Percentiles rank a stretch among this genome's conserved stretches.
These are phyloP conservation scores for Neurospora sp. DNA, from an alignment of 495 filamentous ascomycete species.

Conservation along the genomic window DNA sequence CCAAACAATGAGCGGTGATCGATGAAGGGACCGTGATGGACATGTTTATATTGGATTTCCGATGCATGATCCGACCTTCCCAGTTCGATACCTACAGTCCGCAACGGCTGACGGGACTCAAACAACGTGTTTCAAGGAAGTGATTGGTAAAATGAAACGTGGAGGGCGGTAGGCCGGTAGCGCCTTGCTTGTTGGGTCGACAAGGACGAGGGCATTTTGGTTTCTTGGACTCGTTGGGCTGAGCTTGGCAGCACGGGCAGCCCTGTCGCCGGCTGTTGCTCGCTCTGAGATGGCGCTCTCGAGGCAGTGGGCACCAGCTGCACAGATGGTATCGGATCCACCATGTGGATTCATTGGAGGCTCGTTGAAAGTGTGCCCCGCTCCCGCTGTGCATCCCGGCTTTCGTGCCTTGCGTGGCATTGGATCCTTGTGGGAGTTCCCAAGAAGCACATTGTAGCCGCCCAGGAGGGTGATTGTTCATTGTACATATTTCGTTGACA, in stretches of 20 bases:
- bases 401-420: not conserved
- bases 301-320: not conserved
- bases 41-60: not conserved
- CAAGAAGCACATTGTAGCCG: not conserved
- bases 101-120: not conserved
- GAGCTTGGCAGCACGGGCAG: not conserved
- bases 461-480: not conserved
- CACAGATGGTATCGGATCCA: not conserved
- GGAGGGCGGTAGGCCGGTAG: not conserved
- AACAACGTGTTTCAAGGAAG: not conserved
- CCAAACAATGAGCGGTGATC: not conserved
- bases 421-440: not conserved
- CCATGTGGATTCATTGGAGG: not conserved
- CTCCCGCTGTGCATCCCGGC: not conserved
- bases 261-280: not conserved
- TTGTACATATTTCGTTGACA: slow-evolving; percentile 1
- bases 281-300: not conserved
- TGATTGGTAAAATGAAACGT: not conserved
- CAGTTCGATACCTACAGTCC: not conserved
- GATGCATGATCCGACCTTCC: not conserved
- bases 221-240: not conserved
- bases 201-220: not conserved
- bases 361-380: not conserved
- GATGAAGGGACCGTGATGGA: not conserved
- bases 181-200: not conserved